Conservation (phyloP, 139 green algal genomes). For the Ettlia oleoabundans region DNA sequence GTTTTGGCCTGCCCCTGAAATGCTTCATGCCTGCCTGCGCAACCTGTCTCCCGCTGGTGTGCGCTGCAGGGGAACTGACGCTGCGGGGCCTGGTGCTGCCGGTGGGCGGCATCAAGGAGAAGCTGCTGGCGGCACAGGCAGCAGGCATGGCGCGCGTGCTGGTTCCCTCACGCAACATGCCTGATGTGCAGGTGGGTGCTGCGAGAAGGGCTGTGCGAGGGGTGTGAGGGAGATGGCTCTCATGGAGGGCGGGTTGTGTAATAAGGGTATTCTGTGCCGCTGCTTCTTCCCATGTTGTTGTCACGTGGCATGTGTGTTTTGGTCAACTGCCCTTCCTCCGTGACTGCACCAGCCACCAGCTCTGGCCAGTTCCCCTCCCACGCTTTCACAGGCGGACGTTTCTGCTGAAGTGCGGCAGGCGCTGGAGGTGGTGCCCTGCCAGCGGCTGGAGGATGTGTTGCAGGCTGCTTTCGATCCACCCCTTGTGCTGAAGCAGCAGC, state of each 20-base stretch:
- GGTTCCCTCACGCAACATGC: slow-evolving; percentile 88
- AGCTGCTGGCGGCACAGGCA: slow-evolving; percentile 82
- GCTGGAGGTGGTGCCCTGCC: slow-evolving; percentile 46
- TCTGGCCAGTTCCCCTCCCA: slow-evolving; percentile 37
- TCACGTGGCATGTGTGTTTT: slow-evolving; percentile 52
- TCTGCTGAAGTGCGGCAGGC: slow-evolving; percentile 29
- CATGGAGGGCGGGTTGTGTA: not conserved
- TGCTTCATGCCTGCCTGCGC: too few relatives aligned
- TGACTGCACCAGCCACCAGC: slow-evolving; percentile 56
- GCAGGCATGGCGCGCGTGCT: slow-evolving; percentile 71
- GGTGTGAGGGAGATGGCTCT: not conserved
- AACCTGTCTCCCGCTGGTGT: not conserved
- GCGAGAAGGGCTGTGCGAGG: not conserved
- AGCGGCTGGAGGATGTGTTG: slow-evolving; percentile 59
- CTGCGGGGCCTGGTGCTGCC: slow-evolving; percentile 93
- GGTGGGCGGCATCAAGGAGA: slow-evolving; percentile 95
- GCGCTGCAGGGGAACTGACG: slow-evolving; percentile 87
- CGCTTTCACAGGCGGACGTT: slow-evolving; percentile 46
- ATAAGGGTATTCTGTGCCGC: not conserved
- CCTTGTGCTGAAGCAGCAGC: slow-evolving; percentile 34
- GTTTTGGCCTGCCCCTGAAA: too few relatives aligned
- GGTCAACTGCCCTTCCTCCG: too few relatives aligned
- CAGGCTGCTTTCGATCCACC: slow-evolving; percentile 65
- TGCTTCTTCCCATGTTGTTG: not conserved
- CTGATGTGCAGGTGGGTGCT: slow-evolving; percentile 81